A percentile compares a stretch with the other conserved stretches of the same genome.
These are phyloP conservation scores for Trypanosoma conorhini DNA, from an alignment of 208 protist species.

Conservation along the genomic window DNA sequence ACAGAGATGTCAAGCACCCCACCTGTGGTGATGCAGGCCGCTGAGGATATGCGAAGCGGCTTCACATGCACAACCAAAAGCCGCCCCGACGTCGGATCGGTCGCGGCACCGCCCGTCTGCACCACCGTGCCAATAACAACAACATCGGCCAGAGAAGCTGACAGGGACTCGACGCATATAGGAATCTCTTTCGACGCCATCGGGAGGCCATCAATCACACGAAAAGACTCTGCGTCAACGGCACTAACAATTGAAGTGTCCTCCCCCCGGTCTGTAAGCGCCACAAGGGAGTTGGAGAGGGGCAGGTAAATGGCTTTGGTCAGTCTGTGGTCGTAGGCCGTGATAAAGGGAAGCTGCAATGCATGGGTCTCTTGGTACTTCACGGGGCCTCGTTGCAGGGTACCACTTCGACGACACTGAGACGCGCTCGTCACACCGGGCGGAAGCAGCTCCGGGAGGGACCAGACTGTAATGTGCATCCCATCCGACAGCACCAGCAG, in stretches of 20 bases:
- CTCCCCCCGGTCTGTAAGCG: conserved; percentile 21
- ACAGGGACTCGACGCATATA: conserved; percentile 21
- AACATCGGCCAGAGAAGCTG: not conserved
- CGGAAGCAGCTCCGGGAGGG: conserved; percentile 19
- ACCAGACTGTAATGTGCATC: conserved; percentile 4
- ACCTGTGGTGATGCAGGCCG: conserved; percentile 6
- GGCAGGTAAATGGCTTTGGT: conserved; percentile 22
- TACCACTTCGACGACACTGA: not conserved
- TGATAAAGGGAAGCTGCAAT: conserved; percentile 25
- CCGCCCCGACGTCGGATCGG: conserved; percentile 14
- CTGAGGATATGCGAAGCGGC: conserved; percentile 24
- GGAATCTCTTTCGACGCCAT: conserved; percentile 19
- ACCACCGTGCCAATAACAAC: conserved; percentile 25
- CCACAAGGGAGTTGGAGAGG: conserved; percentile 18
- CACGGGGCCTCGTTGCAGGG: conserved; percentile 16
- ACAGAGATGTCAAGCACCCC: conserved; percentile 25
- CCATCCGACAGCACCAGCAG: conserved; percentile 20
- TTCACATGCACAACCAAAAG: conserved; percentile 21
- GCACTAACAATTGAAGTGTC: conserved; percentile 19
- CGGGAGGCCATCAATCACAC: conserved; percentile 18
- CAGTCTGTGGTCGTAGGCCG: conserved; percentile 20
- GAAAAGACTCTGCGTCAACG: conserved; percentile 26
- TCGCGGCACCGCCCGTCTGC: not conserved
- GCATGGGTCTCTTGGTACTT: conserved; percentile 22
- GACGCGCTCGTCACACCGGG: not conserved